Evolutionary conservation across 2,329 filamentous ascomycete species (phyloP).

Genomic region (Mycosphaerella sp.): DNA sequence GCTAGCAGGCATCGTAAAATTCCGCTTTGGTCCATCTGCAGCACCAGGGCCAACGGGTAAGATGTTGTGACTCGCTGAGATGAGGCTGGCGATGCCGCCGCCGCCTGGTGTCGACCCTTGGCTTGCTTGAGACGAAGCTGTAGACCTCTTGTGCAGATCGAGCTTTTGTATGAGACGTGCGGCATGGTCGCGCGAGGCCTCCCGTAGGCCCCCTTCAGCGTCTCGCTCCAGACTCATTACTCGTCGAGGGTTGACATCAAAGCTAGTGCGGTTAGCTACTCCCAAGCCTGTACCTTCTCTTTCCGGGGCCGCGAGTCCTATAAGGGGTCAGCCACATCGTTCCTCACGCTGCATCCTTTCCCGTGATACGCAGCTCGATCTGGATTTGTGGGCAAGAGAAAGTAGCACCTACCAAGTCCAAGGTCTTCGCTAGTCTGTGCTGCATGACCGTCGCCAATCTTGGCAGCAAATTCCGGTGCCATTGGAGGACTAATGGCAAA

Average conservation of each 20-base stretch:
- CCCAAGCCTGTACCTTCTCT: slow-evolving; percentile 31
- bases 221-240: slow-evolving; percentile 46
- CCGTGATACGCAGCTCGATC: no score
- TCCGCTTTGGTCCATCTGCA: slow-evolving; percentile 25
- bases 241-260: slow-evolving; percentile 55
- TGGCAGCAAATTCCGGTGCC: slow-evolving; percentile 84
- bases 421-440: slow-evolving; percentile 53
- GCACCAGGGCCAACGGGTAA: slow-evolving; percentile 56
- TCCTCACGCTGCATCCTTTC: no score
- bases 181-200: slow-evolving; percentile 72
- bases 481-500: slow-evolving; percentile 88
- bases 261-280: slow-evolving; percentile 57
- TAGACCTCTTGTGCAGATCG: slow-evolving; percentile 76
- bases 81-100: slow-evolving; percentile 73
- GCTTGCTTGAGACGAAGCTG: slow-evolving; percentile 37
- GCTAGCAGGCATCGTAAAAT: slow-evolving; percentile 39
- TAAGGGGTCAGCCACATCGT: no score
- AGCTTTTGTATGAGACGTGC: slow-evolving; percentile 88
- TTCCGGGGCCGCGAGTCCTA: slow-evolving; percentile 41
- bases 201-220: slow-evolving; percentile 50
- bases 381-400: background rate
- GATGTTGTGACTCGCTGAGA: slow-evolving; percentile 75
- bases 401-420: slow-evolving; percentile 48
- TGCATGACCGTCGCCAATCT: slow-evolving; percentile 60
- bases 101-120: slow-evolving; percentile 37